A percentile compares a stretch with the other conserved stretches of the same genome.
Conservation (phyloP, 768 basidiomycete species). For the Rhizopogon vesiculosus region DNA sequence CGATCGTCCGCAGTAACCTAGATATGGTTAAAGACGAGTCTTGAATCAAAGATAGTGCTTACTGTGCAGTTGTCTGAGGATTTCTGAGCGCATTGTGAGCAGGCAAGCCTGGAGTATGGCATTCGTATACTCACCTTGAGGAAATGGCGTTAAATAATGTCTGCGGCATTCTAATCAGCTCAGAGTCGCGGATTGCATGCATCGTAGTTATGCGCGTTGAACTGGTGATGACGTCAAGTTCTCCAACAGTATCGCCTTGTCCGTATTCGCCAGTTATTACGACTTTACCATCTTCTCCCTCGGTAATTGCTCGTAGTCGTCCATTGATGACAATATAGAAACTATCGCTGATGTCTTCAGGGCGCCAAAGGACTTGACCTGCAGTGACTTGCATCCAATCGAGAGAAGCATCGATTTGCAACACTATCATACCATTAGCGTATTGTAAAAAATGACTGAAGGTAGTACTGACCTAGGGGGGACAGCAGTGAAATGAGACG, state of each 20-base stretch:
- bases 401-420: constrained; percentile 94
- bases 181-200: constrained; percentile 97
- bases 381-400: constrained; percentile 99
- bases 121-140: constrained; percentile 47
- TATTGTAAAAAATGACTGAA: background rate
- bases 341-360: constrained; percentile 86
- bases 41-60: constrained; percentile 16
- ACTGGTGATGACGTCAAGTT: constrained; percentile 95
- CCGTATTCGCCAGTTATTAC: constrained; percentile 91
- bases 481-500: constrained; percentile 93
- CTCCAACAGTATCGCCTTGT: constrained; percentile 95
- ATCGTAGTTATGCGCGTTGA: constrained; percentile 83
- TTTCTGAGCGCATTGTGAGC: constrained; percentile 41
- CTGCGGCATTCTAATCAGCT: constrained; percentile 94
- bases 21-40: constrained; percentile 1
- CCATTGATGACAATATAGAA: constrained; percentile 99
- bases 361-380: constrained; percentile 92
- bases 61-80: constrained; percentile 84
- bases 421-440: constrained; percentile 42
- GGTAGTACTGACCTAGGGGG: constrained; percentile 62
- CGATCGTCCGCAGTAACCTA: constrained; percentile 84
- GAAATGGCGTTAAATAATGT: constrained; percentile 98
- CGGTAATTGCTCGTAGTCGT: constrained; percentile 84
- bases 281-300: constrained; percentile 71
- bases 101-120: background rate